Evolutionary conservation across 2,329 filamentous ascomycete species (phyloP).

Genomic region (Gremmenia infestans): DNA sequence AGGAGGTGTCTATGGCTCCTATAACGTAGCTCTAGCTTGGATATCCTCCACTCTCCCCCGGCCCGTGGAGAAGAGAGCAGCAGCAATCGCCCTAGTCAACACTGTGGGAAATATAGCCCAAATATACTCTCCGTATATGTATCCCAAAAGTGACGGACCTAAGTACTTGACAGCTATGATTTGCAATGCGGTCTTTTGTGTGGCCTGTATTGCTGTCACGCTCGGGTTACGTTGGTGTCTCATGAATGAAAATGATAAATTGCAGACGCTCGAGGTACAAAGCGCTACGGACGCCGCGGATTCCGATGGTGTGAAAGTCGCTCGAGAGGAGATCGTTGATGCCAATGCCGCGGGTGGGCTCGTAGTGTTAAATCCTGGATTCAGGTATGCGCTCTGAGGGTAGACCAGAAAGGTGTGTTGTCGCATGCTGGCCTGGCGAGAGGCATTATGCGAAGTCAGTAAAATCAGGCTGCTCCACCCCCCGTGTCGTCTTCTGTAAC

Average conservation of each 20-base stretch:
- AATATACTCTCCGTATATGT: slow-evolving; percentile 66
- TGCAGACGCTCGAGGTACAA: slow-evolving; percentile 5
- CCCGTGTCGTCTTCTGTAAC: too few species aligned
- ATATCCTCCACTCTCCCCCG: slow-evolving; percentile 16
- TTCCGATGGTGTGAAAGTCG: not conserved
- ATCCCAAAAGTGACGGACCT: slow-evolving; percentile 31
- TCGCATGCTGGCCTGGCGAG: not conserved
- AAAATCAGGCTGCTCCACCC: too few species aligned
- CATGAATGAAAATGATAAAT: slow-evolving; percentile 10
- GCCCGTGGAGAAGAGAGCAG: slow-evolving; percentile 20
- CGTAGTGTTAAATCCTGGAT: slow-evolving; percentile 10
- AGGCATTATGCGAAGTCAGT: not conserved
- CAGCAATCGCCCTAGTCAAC: slow-evolving; percentile 21
- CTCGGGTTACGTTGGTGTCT: slow-evolving; percentile 10
- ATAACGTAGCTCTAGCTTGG: slow-evolving; percentile 19
- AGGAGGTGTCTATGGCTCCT: slow-evolving; percentile 12
- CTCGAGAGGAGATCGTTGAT: slow-evolving; percentile 10
- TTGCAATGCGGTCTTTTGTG: slow-evolving; percentile 12
- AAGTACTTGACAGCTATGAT: slow-evolving; percentile 14
- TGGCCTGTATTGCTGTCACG: slow-evolving; percentile 6
- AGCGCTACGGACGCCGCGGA: not conserved
- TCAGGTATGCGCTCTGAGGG: slow-evolving; percentile 11
- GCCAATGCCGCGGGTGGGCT: not conserved
- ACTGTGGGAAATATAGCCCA: slow-evolving; percentile 16
- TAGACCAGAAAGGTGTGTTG: not conserved